Evolutionary conservation across 192 early-diverging fungal genomes (phyloP).

Genomic region (Mortierella claussenii): DNA sequence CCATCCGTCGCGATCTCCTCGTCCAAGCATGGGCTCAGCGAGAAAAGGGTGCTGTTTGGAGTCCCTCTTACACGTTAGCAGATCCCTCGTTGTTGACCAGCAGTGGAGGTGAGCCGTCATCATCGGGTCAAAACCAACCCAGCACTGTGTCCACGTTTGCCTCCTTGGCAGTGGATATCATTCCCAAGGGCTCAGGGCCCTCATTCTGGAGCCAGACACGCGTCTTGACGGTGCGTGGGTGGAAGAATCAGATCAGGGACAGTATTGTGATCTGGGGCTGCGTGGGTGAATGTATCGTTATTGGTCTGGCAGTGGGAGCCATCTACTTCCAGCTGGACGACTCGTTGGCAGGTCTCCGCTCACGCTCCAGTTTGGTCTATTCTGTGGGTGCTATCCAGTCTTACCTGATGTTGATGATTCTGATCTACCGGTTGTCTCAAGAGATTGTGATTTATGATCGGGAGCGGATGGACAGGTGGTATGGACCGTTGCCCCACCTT

Average conservation of each 20-base stretch:
- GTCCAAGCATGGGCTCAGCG: conserved; percentile 37
- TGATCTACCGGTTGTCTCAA: conserved; percentile 39
- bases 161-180: conserved; percentile 34
- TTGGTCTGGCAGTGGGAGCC: conserved; percentile 35
- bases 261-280: conserved; percentile 48
- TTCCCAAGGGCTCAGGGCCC: conserved; percentile 36
- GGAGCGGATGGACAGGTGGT: conserved; percentile 51
- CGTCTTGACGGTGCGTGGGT: conserved; percentile 38
- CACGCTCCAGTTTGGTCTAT: conserved; percentile 37
- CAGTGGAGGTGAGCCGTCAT: conserved; percentile 15
- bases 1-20: conserved; percentile 27
- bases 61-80: neutral
- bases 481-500: conserved; percentile 43
- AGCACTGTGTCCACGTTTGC: conserved; percentile 5
- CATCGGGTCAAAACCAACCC: neutral
- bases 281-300: conserved; percentile 36
- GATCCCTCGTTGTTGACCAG: conserved; percentile 11
- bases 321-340: conserved; percentile 37
- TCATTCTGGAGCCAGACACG: conserved; percentile 33
- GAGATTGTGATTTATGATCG: conserved; percentile 50
- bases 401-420: conserved; percentile 47
- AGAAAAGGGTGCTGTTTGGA: neutral
- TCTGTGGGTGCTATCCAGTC: conserved; percentile 39
- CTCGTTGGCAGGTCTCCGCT: conserved; percentile 26
- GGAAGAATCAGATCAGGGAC: conserved; percentile 40